Evolutionary conservation across 306 rosid genomes (phyloP).

Genomic region (Cucumis melo): DNA sequence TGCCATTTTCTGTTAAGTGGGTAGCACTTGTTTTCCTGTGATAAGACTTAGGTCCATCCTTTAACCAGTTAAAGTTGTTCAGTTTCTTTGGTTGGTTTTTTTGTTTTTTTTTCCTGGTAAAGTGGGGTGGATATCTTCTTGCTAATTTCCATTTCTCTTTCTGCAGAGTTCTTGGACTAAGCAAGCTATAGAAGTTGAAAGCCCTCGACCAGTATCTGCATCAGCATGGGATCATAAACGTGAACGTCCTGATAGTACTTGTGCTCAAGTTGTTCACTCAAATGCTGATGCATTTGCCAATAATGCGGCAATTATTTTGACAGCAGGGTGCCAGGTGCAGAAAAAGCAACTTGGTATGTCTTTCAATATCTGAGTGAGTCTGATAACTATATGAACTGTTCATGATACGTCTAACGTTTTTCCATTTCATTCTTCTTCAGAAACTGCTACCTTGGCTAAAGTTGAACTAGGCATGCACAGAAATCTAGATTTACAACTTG

Average conservation of each 20-base stretch:
- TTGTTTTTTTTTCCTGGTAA: no score
- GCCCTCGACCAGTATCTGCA: slow-evolving; percentile 42
- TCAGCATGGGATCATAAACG: slow-evolving; percentile 31
- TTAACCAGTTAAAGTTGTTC: no score
- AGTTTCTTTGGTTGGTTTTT: no score
- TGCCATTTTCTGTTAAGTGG: not conserved
- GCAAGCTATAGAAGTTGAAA: slow-evolving; percentile 69
- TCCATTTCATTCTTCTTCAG: slow-evolving; percentile 22
- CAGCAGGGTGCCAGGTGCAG: slow-evolving; percentile 28
- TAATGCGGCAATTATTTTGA: slow-evolving; percentile 23
- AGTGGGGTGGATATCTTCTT: not conserved
- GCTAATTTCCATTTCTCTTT: slow-evolving; percentile 13
- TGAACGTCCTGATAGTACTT: slow-evolving; percentile 66
- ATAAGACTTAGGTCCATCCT: not conserved
- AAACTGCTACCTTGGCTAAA: slow-evolving; percentile 18
- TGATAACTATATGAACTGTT: not conserved
- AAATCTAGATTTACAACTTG: slow-evolving; percentile 24
- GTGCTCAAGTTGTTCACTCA: slow-evolving; percentile 73
- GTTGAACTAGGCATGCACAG: slow-evolving; percentile 19
- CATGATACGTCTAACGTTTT: not conserved
- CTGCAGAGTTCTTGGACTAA: slow-evolving; percentile 89
- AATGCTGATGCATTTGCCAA: slow-evolving; percentile 36
- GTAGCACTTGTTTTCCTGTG: not conserved
- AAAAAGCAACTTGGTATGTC: slow-evolving; percentile 44
- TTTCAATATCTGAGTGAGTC: slow-evolving; percentile 4